A percentile compares a stretch with the other conserved stretches of the same genome.
Conservation (phyloP, 1,284 basidiomycete species). For the Leccinum solheimii region DNA sequence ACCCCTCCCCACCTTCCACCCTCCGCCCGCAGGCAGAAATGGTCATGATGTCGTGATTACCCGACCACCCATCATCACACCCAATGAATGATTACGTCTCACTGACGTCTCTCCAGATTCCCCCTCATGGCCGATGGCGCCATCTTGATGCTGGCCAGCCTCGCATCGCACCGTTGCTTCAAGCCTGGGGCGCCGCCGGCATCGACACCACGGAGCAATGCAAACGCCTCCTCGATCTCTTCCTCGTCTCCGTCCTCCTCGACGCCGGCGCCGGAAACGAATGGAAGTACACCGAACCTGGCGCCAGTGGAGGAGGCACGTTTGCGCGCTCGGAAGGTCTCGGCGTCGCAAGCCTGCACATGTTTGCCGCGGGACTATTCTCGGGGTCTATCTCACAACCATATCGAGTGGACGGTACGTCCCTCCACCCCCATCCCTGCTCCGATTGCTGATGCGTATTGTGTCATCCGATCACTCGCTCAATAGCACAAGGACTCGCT, state of each 20-base stretch:
- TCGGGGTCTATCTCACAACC: conserved; percentile 66
- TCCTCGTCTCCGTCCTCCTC: conserved; percentile 89
- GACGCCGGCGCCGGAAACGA: conserved; percentile 89
- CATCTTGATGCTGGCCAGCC: conserved; percentile 76
- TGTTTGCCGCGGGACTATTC: conserved; percentile 86
- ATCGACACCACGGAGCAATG: conserved; percentile 62
- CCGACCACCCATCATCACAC: conserved; percentile 1
- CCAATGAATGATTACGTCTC: conserved; percentile 4
- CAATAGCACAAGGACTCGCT: conserved; percentile 69
- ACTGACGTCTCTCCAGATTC: conserved; percentile 54
- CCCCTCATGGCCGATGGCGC: conserved; percentile 89
- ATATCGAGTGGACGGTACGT: conserved; percentile 74
- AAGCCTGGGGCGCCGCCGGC: conserved; percentile 51
- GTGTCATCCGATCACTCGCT: conserved; percentile 7
- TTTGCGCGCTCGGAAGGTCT: conserved; percentile 87
- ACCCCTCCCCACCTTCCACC: conserved; percentile 2
- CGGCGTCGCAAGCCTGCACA: conserved; percentile 88
- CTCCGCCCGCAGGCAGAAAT: conserved; percentile 7
- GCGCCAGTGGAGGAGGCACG: conserved; percentile 44
- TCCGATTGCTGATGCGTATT: not conserved
- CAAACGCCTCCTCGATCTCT: conserved; percentile 83
- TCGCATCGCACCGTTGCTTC: conserved; percentile 62
- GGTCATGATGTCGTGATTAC: not conserved
- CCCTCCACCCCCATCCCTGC: not conserved
- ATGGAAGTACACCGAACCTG: conserved; percentile 77